Evolutionary conservation across 345 rosid genomes (phyloP), one percentile per base, ranked within the genome.

Genomic region (Aurinia saxatilis): DNA sequence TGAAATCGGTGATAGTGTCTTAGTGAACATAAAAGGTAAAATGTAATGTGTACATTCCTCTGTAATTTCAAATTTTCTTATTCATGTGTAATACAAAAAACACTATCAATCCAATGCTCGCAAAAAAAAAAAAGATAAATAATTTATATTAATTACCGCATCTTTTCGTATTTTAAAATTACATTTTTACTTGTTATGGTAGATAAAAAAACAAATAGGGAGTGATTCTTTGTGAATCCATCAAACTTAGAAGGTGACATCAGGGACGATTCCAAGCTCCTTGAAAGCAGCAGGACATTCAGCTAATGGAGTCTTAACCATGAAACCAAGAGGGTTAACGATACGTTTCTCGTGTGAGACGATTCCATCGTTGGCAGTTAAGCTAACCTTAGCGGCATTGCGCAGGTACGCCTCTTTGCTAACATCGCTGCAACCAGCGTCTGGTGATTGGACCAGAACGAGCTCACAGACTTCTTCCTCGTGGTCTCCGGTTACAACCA

Each of bases 391-490:
- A 10, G 84, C 81, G 13, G 74, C 72, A 33, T 67, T 80, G 70
- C 45, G 72, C 11, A 54, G 67, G 70, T 34, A 70, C 7, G 55
- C 39, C 1, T 71, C 79, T 4, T 67, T 10, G 78, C 59, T 63
- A 27, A 79, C 19, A 36, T 81, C 85, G 13, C 49, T 21, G 67
- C 90, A 86, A 0, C 72, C 75, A 7, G 73, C 65, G 42, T 73
- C 68, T 41, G 73, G 69, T 36, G 90, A 82, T 45, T 76, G 17
- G 10, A 71, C 25, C 0, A 78, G 76, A 8, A 62, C 14, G 23
- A 79, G 55, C 69, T 82, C 86, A 36, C 88, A 81, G 4, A 82
- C 27, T n/a, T 84, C 95, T 29, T 82, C 86, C 68, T 80, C 86
- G 10, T 76, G 95, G 35, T 86, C 86, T 10, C 87, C 83, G 1